phyloP scores from a whole-genome alignment of 192 early-diverging fungal genomes.

The Coemansia sp. region DNA sequence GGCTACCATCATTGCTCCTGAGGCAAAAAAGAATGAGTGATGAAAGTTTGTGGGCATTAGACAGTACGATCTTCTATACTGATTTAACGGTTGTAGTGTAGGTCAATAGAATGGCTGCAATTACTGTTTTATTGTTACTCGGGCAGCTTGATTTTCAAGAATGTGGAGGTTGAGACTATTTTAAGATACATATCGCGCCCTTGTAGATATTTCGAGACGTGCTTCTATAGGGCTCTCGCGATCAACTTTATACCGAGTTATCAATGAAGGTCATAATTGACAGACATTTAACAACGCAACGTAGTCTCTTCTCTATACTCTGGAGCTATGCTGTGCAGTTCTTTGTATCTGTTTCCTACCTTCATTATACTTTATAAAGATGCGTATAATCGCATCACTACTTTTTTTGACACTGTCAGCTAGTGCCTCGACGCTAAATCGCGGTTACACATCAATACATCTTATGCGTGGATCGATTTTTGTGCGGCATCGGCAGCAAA shows the following conservation, averaged over 20 bases:
- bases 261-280: no score
- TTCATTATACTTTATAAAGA: not conserved
- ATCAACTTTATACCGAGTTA: no score
- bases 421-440: slow-evolving; percentile 2
- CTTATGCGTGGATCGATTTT: slow-evolving; percentile 39
- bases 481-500: slow-evolving; percentile 29
- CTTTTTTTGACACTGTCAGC: slow-evolving; percentile 7
- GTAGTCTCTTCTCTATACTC: no score
- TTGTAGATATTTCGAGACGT: no score
- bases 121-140: not conserved
- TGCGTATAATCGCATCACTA: not conserved
- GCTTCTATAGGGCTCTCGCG: no score
- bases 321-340: no score
- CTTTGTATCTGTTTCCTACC: no score
- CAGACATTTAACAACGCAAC: no score
- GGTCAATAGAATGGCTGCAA: not conserved
- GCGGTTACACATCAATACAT: slow-evolving; percentile 33
- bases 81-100: slow-evolving; percentile 1
- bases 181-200: no score
- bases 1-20: slow-evolving; percentile 8
- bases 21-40: not conserved
- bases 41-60: slow-evolving; percentile 1
- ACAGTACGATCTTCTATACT: slow-evolving; percentile 13
- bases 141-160: no score
- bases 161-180: no score